These are phyloP conservation scores for Smallanthus sonchifolius DNA, from an alignment of 129 eudicot genomes.

Conservation along the genomic window DNA sequence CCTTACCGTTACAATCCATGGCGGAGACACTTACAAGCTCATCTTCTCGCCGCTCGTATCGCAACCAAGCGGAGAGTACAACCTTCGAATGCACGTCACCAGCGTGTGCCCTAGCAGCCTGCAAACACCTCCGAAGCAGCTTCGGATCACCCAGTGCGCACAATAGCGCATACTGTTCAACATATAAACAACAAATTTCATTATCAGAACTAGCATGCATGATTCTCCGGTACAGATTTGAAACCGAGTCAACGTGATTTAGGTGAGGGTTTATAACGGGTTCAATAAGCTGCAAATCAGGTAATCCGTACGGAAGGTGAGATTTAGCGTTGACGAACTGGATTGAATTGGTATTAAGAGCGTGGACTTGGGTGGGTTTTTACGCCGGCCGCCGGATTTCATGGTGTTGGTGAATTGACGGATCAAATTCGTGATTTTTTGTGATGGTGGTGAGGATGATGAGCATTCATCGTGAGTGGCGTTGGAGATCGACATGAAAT, in stretches of 20 bases:
- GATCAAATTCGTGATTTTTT: slow-evolving; percentile 41
- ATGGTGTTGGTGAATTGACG: slow-evolving; percentile 33
- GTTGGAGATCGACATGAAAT: slow-evolving; percentile 41
- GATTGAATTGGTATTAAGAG: slow-evolving; percentile 40
- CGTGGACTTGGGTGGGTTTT: slow-evolving; percentile 68
- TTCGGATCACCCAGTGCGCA: slow-evolving; percentile 54
- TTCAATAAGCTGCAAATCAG: slow-evolving; percentile 38
- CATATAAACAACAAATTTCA: slow-evolving; percentile 28
- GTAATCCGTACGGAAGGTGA: slow-evolving; percentile 45
- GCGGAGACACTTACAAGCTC: slow-evolving; percentile 57
- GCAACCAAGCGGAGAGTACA: slow-evolving; percentile 56
- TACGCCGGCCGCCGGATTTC: slow-evolving; percentile 42
- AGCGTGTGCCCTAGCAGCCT: slow-evolving; percentile 56
- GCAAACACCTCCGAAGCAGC: slow-evolving; percentile 53
- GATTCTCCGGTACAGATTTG: slow-evolving; percentile 38
- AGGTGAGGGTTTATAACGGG: slow-evolving; percentile 41
- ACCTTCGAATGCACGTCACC: slow-evolving; percentile 48
- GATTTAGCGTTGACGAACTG: slow-evolving; percentile 17
- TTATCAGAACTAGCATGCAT: background rate
- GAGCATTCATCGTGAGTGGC: slow-evolving; percentile 19
- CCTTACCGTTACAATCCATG: slow-evolving; percentile 53
- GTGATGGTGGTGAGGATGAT: slow-evolving; percentile 20
- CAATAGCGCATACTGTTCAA: slow-evolving; percentile 51
- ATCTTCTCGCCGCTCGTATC: slow-evolving; percentile 65
- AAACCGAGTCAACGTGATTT: slow-evolving; percentile 39